A percentile compares a stretch with the other conserved stretches of the same genome.
Conservation (phyloP, 306 rosid species). For the Oxytropis ochrocephala region DNA sequence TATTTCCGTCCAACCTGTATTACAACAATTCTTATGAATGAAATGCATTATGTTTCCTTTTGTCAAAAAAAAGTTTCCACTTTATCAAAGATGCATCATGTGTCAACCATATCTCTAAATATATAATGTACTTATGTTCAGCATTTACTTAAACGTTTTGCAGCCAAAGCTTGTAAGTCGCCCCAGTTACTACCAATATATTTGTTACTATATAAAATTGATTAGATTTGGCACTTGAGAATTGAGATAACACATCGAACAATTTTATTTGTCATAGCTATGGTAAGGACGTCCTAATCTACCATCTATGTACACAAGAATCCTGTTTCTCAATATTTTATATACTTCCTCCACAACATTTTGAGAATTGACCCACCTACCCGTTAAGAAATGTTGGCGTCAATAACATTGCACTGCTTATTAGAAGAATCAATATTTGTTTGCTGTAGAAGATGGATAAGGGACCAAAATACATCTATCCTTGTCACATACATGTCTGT, state of each 20-base stretch:
- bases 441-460: conserved; percentile 59
- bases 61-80: too few relatives aligned
- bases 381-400: conserved; percentile 16
- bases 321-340: not conserved
- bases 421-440: conserved; percentile 33
- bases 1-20: too few relatives aligned
- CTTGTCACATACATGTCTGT: conserved; percentile 56
- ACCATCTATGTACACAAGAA: conserved; percentile 13
- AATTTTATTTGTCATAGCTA: too few relatives aligned
- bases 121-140: not conserved
- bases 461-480: conserved; percentile 67
- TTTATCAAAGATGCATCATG: too few relatives aligned
- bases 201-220: not conserved
- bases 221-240: not conserved
- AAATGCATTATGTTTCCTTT: too few relatives aligned
- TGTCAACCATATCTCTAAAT: not conserved
- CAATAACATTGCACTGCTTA: conserved; percentile 25
- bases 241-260: too few relatives aligned
- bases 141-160: not conserved
- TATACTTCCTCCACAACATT: too few relatives aligned
- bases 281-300: conserved; percentile 24
- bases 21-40: too few relatives aligned
- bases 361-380: conserved; percentile 1
- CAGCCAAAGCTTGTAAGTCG: not conserved
- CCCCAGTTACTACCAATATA: not conserved